phyloP scores from a whole-genome alignment of 148 eudicot genomes.

The Rhododendron ferrugineum region DNA sequence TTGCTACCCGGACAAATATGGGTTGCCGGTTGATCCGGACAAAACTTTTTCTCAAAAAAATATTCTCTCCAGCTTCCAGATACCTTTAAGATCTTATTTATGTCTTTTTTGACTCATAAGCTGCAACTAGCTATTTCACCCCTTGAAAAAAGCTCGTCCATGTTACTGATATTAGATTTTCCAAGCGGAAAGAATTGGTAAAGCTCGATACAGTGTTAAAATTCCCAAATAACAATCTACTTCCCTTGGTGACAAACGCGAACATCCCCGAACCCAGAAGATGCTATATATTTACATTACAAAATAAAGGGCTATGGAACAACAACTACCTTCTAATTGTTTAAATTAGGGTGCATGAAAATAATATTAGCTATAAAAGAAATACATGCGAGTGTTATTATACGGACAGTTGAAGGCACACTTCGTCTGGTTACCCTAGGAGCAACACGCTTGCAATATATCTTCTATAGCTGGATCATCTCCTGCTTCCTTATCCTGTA shows the following conservation, averaged over 20 bases:
- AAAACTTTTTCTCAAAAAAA: no score
- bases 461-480: constrained; percentile 91
- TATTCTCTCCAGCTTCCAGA: not conserved
- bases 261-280: not conserved
- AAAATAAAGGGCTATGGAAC: not conserved
- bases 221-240: not conserved
- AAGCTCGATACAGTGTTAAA: not conserved
- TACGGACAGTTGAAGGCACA: not conserved
- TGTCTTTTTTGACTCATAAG: not conserved
- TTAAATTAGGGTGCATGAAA: not conserved
- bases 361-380: not conserved
- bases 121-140: not conserved
- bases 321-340: not conserved
- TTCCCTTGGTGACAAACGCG: not conserved
- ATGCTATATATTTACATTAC: constrained; percentile 7
- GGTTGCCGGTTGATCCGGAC: no score
- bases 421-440: constrained; percentile 6
- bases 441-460: constrained; percentile 61
- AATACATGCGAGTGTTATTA: not conserved
- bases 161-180: not conserved
- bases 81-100: not conserved
- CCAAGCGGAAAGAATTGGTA: not conserved
- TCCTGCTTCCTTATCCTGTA: constrained; percentile 87
- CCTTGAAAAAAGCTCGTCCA: not conserved
- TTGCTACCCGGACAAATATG: no score